phyloP scores from a whole-genome alignment of 164 flowering plant genomes.

The Piper longum region DNA sequence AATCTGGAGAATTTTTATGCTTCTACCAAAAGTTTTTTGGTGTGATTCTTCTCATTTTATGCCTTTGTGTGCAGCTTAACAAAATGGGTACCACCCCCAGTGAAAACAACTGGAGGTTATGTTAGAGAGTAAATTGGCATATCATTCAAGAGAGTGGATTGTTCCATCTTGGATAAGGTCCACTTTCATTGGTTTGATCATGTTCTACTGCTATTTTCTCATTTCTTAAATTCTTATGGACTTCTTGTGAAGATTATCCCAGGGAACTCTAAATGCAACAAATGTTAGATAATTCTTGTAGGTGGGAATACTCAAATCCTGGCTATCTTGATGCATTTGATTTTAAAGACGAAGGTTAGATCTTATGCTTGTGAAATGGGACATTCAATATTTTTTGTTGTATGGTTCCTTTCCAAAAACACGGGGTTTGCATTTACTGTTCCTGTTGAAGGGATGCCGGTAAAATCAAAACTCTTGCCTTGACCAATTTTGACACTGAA shows the following conservation, averaged over 20 bases:
- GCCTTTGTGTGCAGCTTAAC: constrained; percentile 54
- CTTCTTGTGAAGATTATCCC: too few species aligned
- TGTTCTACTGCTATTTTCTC: not conserved
- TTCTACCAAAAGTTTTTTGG: not conserved
- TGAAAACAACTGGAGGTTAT: constrained; percentile 78
- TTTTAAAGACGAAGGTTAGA: constrained; percentile 81
- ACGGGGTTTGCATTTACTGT: not conserved
- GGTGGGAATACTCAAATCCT: constrained; percentile 91
- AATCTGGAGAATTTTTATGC: too few species aligned
- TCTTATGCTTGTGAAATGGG: not conserved
- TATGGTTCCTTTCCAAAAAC: not conserved
- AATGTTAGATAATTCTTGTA: constrained; percentile 11
- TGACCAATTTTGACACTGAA: constrained; percentile 95
- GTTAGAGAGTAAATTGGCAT: constrained; percentile 60
- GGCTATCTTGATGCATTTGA: constrained; percentile 98
- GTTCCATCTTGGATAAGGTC: constrained; percentile 84
- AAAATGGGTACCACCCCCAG: constrained; percentile 98
- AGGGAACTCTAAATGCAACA: not conserved
- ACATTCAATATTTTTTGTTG: not conserved
- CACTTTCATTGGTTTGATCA: constrained; percentile 79
- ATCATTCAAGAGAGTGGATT: constrained; percentile 95
- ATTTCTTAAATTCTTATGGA: not conserved
- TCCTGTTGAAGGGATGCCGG: constrained; percentile 38
- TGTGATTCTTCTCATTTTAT: not conserved
- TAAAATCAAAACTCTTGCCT: constrained; percentile 87